Evolutionary conservation across 1,139 yeast genomes (phyloP).

Genomic region (Hemisphaericaspora xylanilytica): DNA sequence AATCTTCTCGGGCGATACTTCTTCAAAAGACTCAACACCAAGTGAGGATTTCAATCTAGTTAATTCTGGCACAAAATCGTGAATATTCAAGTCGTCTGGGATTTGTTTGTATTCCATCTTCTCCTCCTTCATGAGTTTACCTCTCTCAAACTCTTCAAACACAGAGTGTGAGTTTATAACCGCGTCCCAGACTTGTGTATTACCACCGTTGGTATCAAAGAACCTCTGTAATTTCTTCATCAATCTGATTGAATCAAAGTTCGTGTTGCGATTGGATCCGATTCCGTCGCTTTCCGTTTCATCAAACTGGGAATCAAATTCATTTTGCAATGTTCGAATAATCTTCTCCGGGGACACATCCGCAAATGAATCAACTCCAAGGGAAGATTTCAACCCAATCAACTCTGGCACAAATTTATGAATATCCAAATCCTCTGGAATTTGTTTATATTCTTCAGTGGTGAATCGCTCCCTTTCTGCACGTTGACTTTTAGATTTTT

Average conservation of each 20-base stretch:
- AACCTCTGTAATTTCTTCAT: slow-evolving; percentile 18
- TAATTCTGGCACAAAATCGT: slow-evolving; percentile 26
- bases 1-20: slow-evolving; percentile 14
- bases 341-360: slow-evolving; percentile 6
- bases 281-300: slow-evolving; percentile 20
- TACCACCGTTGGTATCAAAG: slow-evolving; percentile 28
- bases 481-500: slow-evolving; percentile 5
- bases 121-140: background rate
- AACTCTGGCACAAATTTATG: slow-evolving; percentile 37
- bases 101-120: too few species aligned
- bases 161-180: slow-evolving; percentile 30
- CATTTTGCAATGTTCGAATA: slow-evolving; percentile 11
- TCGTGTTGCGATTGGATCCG: slow-evolving; percentile 17
- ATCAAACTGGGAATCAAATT: slow-evolving; percentile 20
- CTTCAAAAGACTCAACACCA: slow-evolving; percentile 15
- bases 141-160: slow-evolving; percentile 27
- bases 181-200: slow-evolving; percentile 35
- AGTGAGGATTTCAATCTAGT: slow-evolving; percentile 20
- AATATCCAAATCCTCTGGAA: slow-evolving; percentile 38
- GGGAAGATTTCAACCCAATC: slow-evolving; percentile 20
- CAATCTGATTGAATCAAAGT: slow-evolving; percentile 10
- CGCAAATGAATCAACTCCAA: slow-evolving; percentile 17
- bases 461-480: background rate
- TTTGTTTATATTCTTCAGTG: slow-evolving; percentile 27
- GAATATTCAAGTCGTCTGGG: slow-evolving; percentile 38